phyloP scores from a whole-genome alignment of 2,329 filamentous ascomycete genomes.

The Aureobasidium namibiae region DNA sequence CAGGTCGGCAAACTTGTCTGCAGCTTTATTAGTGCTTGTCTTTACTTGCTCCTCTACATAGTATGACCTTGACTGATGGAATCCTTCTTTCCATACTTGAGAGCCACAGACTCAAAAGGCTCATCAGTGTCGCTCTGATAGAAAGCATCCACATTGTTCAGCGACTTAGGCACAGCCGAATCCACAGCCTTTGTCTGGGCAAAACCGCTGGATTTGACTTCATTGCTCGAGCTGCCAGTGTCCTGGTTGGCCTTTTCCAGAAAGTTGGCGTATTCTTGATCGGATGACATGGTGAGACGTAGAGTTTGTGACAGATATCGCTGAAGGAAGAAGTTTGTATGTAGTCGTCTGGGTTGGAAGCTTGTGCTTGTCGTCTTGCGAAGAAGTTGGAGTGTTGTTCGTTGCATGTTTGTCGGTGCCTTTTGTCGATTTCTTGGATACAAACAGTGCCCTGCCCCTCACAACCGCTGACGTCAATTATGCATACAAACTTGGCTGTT shows the following conservation, averaged over 20 bases:
- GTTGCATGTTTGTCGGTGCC: constrained; percentile 2
- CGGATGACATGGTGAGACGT: constrained; percentile 52
- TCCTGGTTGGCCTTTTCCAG: constrained; percentile 80
- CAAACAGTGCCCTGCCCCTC: not conserved
- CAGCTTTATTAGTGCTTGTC: not conserved
- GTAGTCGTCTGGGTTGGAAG: not conserved
- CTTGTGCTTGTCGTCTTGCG: not conserved
- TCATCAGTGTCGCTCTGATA: constrained; percentile 81
- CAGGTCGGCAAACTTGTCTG: constrained; percentile 62
- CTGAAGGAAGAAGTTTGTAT: not conserved
- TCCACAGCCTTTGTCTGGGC: constrained; percentile 32
- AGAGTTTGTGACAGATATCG: not conserved
- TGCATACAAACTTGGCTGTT: not conserved
- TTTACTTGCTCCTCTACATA: not conserved
- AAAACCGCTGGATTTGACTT: constrained; percentile 17
- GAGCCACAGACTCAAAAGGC: constrained; percentile 67
- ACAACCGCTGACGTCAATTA: not conserved
- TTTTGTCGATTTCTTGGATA: not conserved
- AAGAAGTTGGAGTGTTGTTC: not conserved
- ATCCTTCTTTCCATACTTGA: constrained; percentile 41
- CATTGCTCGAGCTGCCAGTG: constrained; percentile 27
- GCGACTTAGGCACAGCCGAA: constrained; percentile 51
- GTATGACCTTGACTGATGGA: constrained; percentile 45
- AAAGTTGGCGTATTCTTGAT: constrained; percentile 78
- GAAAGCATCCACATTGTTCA: constrained; percentile 52